phyloP scores from a whole-genome alignment of 192 early-diverging fungal genomes.

The Diversispora eburnea region DNA sequence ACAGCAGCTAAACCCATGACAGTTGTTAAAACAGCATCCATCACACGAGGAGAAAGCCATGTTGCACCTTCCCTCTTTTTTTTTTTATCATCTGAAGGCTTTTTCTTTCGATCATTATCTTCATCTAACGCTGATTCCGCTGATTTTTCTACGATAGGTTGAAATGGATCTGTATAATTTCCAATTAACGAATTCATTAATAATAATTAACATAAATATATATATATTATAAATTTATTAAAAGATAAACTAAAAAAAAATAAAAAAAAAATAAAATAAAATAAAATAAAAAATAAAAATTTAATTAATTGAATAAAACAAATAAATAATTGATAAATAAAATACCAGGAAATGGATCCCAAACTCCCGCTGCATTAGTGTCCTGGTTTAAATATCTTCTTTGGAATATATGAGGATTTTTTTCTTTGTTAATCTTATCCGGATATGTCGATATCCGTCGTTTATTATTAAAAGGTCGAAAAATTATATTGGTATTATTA shows the following conservation, averaged over 20 bases:
- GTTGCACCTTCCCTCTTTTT: not conserved
- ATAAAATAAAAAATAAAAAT: no score
- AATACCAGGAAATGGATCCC: conserved; percentile 29
- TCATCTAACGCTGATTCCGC: conserved; percentile 27
- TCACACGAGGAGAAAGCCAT: conserved; percentile 16
- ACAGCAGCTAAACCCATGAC: conserved; percentile 29
- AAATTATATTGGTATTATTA: no score
- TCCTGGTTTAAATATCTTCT: conserved; percentile 27
- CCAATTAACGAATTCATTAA: no score
- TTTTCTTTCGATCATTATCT: conserved; percentile 6
- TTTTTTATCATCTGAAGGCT: not conserved
- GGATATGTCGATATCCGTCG: no score
- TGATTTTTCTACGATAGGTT: conserved; percentile 28
- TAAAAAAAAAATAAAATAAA: no score
- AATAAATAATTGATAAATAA: no score
- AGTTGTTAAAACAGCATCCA: conserved; percentile 31
- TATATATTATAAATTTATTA: not conserved
- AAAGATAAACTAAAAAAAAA: not conserved
- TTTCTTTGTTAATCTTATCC: not conserved
- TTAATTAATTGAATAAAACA: conserved; percentile 1
- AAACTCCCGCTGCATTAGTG: conserved; percentile 30
- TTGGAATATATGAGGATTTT: not conserved
- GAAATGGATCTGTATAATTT: conserved; percentile 23
- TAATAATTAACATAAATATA: not conserved
- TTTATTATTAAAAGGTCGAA: no score